Evolutionary conservation across 305 asterid species (phyloP), one percentile per base, ranked within the genome.

Genomic region (Fraxinus nigra): DNA sequence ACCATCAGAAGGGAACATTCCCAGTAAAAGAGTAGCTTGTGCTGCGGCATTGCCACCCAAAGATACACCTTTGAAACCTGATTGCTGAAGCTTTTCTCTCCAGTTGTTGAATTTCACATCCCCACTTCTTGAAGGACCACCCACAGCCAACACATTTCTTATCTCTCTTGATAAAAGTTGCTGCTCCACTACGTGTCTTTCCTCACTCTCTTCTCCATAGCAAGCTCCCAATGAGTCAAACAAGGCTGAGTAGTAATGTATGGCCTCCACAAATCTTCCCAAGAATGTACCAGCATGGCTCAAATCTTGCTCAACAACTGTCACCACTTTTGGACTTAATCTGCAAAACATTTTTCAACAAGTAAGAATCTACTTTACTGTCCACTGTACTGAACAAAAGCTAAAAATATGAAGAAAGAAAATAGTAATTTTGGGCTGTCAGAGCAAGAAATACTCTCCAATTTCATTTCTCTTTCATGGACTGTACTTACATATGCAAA

Each of bases 191-290:
- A 88, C 97, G n/a, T 96, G 98, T 22, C 99, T 81, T 72, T 96
- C 99, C 82, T 96, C 99, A 4, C 97, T 96, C 87, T 96, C 98
- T 80, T 96, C 99, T 14, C 95, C 98, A 0, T 93, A 93, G 85
- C 99, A 92, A 18, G 98, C 97, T 48, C 99, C 99, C 13, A 96
- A 84, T 0, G 99, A 96, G 82, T 96, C 98, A 4, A 96, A 96
- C 86, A 96, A 79, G 1, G 99, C 99, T 0, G 99, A 96, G 90
- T 96, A 96, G 74, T 96, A 94, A 87, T 96, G 99, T 77, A 96
- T 96, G 3, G 99, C 99, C 74, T 96, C 99, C 38, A 96, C 99
- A 24, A 96, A 96, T 82, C 98, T 91, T 65, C 98, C 98, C 80
- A 96, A 74, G 89, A 96, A 96, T 0, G 99, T 90, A 3, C 95